These are phyloP conservation scores for Musa itinerans DNA, from an alignment of 176 grass and related monocot species.

Conservation along the genomic window DNA sequence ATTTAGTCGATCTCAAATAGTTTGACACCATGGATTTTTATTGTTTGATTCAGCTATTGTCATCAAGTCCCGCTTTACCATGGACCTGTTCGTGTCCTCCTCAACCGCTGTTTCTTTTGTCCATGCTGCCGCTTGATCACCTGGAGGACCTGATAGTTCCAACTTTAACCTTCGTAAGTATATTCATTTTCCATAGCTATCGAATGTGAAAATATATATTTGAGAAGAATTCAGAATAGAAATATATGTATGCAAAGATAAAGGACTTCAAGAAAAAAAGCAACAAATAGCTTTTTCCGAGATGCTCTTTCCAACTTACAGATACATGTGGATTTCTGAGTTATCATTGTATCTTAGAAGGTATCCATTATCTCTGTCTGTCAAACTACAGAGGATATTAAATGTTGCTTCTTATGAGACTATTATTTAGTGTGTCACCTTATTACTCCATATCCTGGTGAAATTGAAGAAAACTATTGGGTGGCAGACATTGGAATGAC, in stretches of 20 bases:
- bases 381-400: too few relatives aligned
- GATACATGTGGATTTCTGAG: too few relatives aligned
- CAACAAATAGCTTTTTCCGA: not conserved
- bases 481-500: too few relatives aligned
- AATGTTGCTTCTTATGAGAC: too few relatives aligned
- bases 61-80: not conserved
- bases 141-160: conserved; percentile 2
- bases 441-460: too few relatives aligned
- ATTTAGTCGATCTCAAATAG: too few relatives aligned
- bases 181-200: not conserved
- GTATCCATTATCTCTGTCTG: too few relatives aligned
- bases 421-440: too few relatives aligned
- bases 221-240: not conserved
- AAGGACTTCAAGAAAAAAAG: not conserved
- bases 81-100: conserved; percentile 7
- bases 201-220: not conserved
- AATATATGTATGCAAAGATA: not conserved
- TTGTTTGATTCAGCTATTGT: not conserved
- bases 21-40: too few relatives aligned
- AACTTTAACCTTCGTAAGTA: not conserved
- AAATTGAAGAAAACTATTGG: too few relatives aligned
- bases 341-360: too few relatives aligned
- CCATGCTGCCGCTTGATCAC: conserved; percentile 9
- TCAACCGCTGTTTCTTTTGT: conserved; percentile 7
- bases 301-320: too few relatives aligned